Percentiles rank a stretch among this genome's conserved stretches.
Conservation (phyloP, 805 yeast genomes). For the Hanseniaspora guilliermondii region DNA sequence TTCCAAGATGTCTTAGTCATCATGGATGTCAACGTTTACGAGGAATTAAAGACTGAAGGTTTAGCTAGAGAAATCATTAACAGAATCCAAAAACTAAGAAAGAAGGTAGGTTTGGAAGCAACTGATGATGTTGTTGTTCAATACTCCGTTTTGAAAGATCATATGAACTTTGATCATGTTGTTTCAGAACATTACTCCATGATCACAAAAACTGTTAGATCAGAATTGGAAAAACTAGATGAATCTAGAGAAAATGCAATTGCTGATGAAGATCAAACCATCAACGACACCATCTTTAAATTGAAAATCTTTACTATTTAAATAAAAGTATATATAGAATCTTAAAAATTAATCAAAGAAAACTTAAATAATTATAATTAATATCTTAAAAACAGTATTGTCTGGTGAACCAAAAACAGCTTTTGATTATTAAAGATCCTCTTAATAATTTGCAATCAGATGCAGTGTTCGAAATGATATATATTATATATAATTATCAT, state of each 20-base stretch:
- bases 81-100: slow-evolving; percentile 94
- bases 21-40: slow-evolving; percentile 75
- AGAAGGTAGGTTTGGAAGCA: slow-evolving; percentile 86
- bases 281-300: slow-evolving; percentile 66
- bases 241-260: slow-evolving; percentile 41
- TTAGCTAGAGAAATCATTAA: slow-evolving; percentile 90
- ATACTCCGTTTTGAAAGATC: slow-evolving; percentile 50
- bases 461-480: too few species aligned
- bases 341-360: background rate
- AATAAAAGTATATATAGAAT: background rate
- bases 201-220: slow-evolving; percentile 66
- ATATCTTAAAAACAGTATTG: background rate
- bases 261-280: slow-evolving; percentile 78
- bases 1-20: slow-evolving; percentile 82
- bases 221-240: slow-evolving; percentile 33
- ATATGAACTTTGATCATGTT: slow-evolving; percentile 50
- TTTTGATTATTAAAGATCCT: too few species aligned
- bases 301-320: slow-evolving; percentile 59
- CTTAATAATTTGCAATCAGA: too few species aligned
- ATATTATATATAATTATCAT: too few species aligned
- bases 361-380: background rate
- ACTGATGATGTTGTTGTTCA: slow-evolving; percentile 91
- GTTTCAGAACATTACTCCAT: slow-evolving; percentile 53
- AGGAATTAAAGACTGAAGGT: slow-evolving; percentile 86
- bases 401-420: too few species aligned